phyloP scores from a whole-genome alignment of 2,329 filamentous ascomycete genomes.

The Botryotinia narcissicola region DNA sequence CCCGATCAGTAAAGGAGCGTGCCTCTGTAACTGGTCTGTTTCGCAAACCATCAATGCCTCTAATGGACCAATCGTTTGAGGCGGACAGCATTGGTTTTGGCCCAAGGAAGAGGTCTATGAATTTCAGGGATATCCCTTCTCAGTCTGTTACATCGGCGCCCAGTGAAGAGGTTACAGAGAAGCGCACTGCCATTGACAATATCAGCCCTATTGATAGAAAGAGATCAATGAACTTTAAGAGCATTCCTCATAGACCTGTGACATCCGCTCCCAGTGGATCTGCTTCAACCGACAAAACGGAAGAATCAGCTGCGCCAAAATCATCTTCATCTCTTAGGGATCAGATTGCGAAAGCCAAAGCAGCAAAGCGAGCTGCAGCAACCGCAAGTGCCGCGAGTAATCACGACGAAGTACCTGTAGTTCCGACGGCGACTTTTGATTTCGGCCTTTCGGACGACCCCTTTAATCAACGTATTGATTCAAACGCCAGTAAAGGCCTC shows the following conservation, averaged over 20 bases:
- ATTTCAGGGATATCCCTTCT: slow-evolving; percentile 31
- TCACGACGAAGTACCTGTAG: slow-evolving; percentile 41
- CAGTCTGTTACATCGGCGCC: slow-evolving; percentile 31
- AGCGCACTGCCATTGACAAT: slow-evolving; percentile 26
- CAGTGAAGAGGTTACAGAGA: slow-evolving; percentile 38
- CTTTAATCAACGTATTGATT: slow-evolving; percentile 63
- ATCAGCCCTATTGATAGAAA: slow-evolving; percentile 32
- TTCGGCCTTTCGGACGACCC: slow-evolving; percentile 63
- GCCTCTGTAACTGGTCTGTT: slow-evolving; percentile 54
- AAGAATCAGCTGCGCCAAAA: slow-evolving; percentile 52
- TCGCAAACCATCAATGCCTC: slow-evolving; percentile 53
- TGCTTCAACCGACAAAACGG: slow-evolving; percentile 31
- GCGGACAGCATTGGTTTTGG: slow-evolving; percentile 30
- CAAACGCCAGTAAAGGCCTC: slow-evolving; percentile 61
- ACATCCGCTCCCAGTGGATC: slow-evolving; percentile 27
- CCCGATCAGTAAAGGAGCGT: slow-evolving; percentile 49
- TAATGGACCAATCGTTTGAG: slow-evolving; percentile 39
- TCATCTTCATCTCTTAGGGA: slow-evolving; percentile 81
- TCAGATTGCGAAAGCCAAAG: slow-evolving; percentile 90
- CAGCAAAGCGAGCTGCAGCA: slow-evolving; percentile 61
- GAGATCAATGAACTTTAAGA: slow-evolving; percentile 33
- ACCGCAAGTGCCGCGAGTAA: slow-evolving; percentile 34
- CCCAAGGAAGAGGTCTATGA: slow-evolving; percentile 30
- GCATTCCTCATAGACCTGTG: slow-evolving; percentile 27
- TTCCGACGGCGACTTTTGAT: slow-evolving; percentile 54